A percentile compares a stretch with the other conserved stretches of the same genome.
phyloP scores from a whole-genome alignment of 169 alveolate species.

The Ichthyophthirius multifiliis region DNA sequence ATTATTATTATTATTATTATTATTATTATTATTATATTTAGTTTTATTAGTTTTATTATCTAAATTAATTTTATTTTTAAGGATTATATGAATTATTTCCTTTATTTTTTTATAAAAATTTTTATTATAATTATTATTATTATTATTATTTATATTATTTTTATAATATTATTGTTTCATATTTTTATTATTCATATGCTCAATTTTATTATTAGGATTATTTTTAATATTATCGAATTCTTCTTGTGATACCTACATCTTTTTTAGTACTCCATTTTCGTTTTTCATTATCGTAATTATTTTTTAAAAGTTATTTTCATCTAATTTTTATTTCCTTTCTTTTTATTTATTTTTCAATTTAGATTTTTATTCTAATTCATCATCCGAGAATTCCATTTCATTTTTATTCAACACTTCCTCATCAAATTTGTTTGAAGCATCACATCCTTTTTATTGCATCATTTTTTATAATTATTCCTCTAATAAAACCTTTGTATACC shows the following conservation, averaged over 20 bases:
- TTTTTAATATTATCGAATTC: neutral
- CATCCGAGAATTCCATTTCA: conserved; percentile 39
- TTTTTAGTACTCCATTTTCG: conserved; percentile 1
- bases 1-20: neutral
- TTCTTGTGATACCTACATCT: neutral
- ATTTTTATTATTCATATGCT: neutral
- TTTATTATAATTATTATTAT: neutral
- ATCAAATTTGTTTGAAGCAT: conserved; percentile 43
- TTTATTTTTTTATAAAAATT: neutral
- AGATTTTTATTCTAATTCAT: conserved; percentile 14
- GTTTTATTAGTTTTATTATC: neutral
- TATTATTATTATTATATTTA: neutral
- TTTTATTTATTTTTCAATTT: conserved; percentile 1
- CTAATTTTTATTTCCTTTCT: conserved; percentile 17
- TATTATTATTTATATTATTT: neutral
- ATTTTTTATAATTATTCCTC: neutral
- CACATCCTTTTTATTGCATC: conserved; percentile 38
- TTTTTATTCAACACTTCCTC: conserved; percentile 33
- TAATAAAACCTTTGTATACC: neutral
- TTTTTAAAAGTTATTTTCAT: neutral
- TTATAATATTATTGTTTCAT: neutral
- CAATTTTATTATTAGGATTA: conserved; percentile 4
- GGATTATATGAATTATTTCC: neutral
- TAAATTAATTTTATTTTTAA: neutral
- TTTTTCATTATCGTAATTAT: conserved; percentile 5